Evolutionary conservation across 495 filamentous ascomycete species (phyloP).

Genomic region (Geopyxis carbonaria): DNA sequence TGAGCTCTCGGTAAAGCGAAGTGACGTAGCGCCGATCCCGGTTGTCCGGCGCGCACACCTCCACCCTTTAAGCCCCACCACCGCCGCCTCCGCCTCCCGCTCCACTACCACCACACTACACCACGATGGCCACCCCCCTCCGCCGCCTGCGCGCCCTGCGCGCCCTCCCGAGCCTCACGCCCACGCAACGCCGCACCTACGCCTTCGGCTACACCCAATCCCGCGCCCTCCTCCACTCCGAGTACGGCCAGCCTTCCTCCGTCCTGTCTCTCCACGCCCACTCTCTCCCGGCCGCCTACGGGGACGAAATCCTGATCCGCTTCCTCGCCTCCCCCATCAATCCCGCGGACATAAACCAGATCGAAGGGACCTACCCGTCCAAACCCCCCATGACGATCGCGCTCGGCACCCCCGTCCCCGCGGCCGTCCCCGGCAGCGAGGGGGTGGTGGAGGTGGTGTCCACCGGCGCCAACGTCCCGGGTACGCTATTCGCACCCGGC

Average conservation of each 20-base stretch:
- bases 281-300: constrained; percentile 56
- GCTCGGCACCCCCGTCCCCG: constrained; percentile 56
- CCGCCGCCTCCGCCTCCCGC: neutral
- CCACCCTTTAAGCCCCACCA: neutral
- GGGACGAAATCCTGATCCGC: constrained; percentile 45
- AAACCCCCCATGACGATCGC: constrained; percentile 54
- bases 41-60: neutral
- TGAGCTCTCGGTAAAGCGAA: no score
- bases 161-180: constrained; percentile 7
- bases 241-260: constrained; percentile 70
- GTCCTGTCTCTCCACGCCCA: constrained; percentile 70
- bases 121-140: constrained; percentile 8
- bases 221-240: constrained; percentile 70
- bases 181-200: constrained; percentile 38
- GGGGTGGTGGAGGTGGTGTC: constrained; percentile 72
- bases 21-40: no score
- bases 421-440: constrained; percentile 74
- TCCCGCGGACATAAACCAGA: constrained; percentile 89
- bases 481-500: constrained; percentile 37
- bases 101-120: neutral
- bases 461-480: constrained; percentile 40
- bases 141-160: constrained; percentile 8
- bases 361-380: constrained; percentile 90
- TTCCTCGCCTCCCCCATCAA: constrained; percentile 85
- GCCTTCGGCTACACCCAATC: constrained; percentile 95